Percentiles rank a stretch among this genome's conserved stretches.
Evolutionary conservation across 164 flowering plant genomes (phyloP).

Genomic region (Hamamelis virginiana): DNA sequence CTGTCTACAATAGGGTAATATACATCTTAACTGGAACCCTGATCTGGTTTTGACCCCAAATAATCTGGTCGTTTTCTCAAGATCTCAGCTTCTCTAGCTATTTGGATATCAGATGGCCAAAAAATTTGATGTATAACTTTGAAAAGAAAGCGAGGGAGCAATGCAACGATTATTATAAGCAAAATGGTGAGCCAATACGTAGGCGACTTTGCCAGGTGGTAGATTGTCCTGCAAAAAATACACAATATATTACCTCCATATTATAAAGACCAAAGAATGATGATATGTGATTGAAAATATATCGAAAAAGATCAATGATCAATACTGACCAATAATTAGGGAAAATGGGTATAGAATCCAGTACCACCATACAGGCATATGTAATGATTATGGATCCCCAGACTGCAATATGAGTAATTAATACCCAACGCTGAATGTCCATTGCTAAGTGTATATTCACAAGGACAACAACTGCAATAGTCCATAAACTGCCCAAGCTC

Average conservation of each 20-base stretch:
- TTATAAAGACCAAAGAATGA: background rate
- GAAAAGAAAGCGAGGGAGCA: slow-evolving; percentile 82
- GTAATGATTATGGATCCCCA: slow-evolving; percentile 90
- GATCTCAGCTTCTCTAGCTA: slow-evolving; percentile 86
- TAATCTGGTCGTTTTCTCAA: slow-evolving; percentile 37
- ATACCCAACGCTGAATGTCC: slow-evolving; percentile 82
- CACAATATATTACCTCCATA: background rate
- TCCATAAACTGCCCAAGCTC: slow-evolving; percentile 95
- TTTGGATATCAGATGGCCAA: slow-evolving; percentile 90
- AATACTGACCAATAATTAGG: slow-evolving; percentile 81
- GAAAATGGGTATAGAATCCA: slow-evolving; percentile 78
- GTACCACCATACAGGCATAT: slow-evolving; percentile 62
- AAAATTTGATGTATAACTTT: slow-evolving; percentile 58
- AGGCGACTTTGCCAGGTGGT: slow-evolving; percentile 56
- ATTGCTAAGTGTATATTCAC: slow-evolving; percentile 89
- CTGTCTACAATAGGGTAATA: slow-evolving; percentile 14
- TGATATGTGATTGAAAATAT: background rate
- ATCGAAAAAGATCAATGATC: background rate
- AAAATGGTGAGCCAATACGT: slow-evolving; percentile 77
- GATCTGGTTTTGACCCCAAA: slow-evolving; percentile 36
- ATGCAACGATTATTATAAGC: slow-evolving; percentile 54
- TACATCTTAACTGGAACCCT: slow-evolving; percentile 42
- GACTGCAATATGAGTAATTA: slow-evolving; percentile 64
- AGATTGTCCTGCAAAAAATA: slow-evolving; percentile 70
- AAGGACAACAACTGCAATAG: slow-evolving; percentile 78